Evolutionary conservation across 257 asterid genomes (phyloP), one percentile per base, ranked within the genome.

Genomic region (Forsythia suspensa): DNA sequence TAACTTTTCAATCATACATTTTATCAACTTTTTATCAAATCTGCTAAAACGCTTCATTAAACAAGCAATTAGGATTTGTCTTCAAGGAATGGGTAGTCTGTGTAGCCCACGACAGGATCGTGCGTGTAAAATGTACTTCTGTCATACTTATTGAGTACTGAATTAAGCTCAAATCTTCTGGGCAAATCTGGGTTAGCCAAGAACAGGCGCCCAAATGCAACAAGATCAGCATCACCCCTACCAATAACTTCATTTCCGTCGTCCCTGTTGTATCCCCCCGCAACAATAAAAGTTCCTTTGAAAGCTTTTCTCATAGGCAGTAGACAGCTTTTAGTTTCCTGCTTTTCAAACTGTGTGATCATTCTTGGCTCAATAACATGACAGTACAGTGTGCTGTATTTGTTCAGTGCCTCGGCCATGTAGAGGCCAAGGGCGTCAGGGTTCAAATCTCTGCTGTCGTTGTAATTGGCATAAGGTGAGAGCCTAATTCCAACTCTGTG

Each of bases 171-270:
- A 55, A 84, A 84, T 78, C 90, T 68, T 78, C 72, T 82, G 1
- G 86, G 86, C n/a, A 84, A 80, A 72, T 86, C 88, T 0, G 84
- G 86, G 37, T 80, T 87, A 37, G 88, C 85, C 82, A 82, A 84
- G 83, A 87, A 87, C 43, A 80, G 38, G 13, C 85, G 76, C 37
- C 90, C 88, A 40, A 16, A 84, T 0, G 88, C 88, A 3, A 82
- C 79, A 20, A 84, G 81, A 80, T 86, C 85, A 6, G 88, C 83
- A 15, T 70, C 84, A 29, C 67, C 81, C 13, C 73, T 29, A 1
- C 48, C 42, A 0, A 82, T 2, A 24, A 76, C 85, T 73, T 69
- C 72, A 70, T 82, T 79, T 3, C 86, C 85, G 4, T 72, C 83
- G 24, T 75, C 82, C 68, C 81, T 80, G 8, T 72, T 51, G n/a